Conservation (phyloP, 164 flowering plant genomes). For the Tinospora cordifolia region DNA sequence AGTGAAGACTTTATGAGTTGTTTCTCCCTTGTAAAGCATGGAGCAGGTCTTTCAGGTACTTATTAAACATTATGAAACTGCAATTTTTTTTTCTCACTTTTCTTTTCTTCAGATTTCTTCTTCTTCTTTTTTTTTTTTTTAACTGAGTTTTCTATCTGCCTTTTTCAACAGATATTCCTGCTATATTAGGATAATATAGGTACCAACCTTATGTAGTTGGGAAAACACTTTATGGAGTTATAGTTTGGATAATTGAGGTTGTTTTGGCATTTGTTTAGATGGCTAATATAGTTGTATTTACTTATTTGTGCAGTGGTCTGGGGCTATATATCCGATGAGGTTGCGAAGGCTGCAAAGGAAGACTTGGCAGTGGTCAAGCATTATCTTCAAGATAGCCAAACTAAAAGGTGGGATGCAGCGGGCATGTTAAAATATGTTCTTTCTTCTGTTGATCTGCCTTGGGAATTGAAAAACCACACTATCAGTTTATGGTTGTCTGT, state of each 20-base stretch:
- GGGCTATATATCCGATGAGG: slow-evolving; percentile 53
- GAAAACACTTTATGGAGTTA: background rate
- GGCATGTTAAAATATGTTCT: slow-evolving; percentile 60
- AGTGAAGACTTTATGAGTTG: slow-evolving; percentile 40
- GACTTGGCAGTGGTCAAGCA: slow-evolving; percentile 37
- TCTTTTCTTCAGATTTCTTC: background rate
- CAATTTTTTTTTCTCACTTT: background rate
- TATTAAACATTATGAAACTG: background rate
- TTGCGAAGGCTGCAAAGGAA: slow-evolving; percentile 45
- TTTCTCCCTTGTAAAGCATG: slow-evolving; percentile 53
- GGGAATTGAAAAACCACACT: slow-evolving; percentile 59
- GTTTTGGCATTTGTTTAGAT: background rate
- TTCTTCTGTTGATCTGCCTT: slow-evolving; percentile 37
- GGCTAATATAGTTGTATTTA: background rate
- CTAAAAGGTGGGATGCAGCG: slow-evolving; percentile 66
- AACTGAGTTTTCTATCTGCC: background rate
- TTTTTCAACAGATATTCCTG: too few species aligned
- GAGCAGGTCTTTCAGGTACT: slow-evolving; percentile 74
- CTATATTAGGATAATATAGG: background rate
- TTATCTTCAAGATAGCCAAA: slow-evolving; percentile 41
- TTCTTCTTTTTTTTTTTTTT: background rate
- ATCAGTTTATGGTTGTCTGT: slow-evolving; percentile 51
- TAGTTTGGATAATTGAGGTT: background rate
- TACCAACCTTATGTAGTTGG: background rate
- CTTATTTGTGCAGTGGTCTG: slow-evolving; percentile 53